Evolutionary conservation across 495 filamentous ascomycete genomes (phyloP), one percentile per base, ranked within the genome.

Genomic region (Elasticomyces elasticus): DNA sequence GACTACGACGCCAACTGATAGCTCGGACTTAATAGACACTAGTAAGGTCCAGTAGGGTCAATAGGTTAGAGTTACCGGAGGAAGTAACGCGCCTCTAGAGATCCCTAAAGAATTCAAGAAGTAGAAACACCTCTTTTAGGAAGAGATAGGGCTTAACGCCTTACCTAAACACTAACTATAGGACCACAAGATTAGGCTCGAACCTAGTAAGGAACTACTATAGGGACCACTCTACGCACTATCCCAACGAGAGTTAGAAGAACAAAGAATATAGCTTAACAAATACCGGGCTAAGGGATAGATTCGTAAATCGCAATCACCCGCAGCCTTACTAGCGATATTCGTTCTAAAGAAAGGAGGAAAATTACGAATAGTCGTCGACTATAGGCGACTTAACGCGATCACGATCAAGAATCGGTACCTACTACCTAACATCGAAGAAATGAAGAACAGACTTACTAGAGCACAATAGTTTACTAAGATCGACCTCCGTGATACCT

Each of bases 321-420:
- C 27, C 45, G 53, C 51, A 31, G 43, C 38, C 17, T 42, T 44
- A 52, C 50, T 41, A 47, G 46, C 56, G 19, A 10, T 61, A 12
- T 67, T 67, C 54, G 37, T 68, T 45, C 52, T 26, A 25, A 69
- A 69, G 48, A 66, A 66, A 33, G 52, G 61, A 59, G 50, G 42
- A 37, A 57, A 26, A 24, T 25, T 64, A 51, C 23, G 38, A 51
- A 41, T 66, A 47, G 64, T 55, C 19, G 19, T 40, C 35, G 35
- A 40, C 35, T 40, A 40, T 40, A 40, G 35, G 19, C 35, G 43
- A 52, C 35, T 40, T 40, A 40, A 40, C 35, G 35, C 35, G 35
- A 13, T 40, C 19, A 40, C 35, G 4, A 13, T 5, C 2, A 40
- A 40, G 12, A 40, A 40, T 13, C 35, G 35, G 4, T 40, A 40